Percentiles rank a stretch among this genome's conserved stretches.
Evolutionary conservation across 2,329 filamentous ascomycete species (phyloP).

Genomic region (Ophiostoma tasmaniense): DNA sequence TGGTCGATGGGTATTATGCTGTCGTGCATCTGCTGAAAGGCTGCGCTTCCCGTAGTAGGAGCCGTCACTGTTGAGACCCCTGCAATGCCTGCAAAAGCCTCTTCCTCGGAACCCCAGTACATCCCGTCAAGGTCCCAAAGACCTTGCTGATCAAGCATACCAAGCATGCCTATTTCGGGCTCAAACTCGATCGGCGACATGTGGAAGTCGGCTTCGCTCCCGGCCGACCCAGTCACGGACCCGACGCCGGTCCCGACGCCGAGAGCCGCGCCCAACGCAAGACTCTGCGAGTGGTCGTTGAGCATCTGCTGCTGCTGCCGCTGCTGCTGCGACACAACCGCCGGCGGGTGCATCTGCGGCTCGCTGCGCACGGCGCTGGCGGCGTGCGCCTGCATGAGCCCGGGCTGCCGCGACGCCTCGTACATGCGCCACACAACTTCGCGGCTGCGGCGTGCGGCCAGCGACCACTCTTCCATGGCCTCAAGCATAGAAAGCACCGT

Average conservation of each 20-base stretch:
- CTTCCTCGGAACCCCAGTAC: slow-evolving; percentile 40
- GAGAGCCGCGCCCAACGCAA: slow-evolving; percentile 5
- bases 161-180: slow-evolving; percentile 39
- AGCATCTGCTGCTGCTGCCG: slow-evolving; percentile 24
- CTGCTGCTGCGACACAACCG: slow-evolving; percentile 18
- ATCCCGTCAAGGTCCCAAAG: slow-evolving; percentile 50
- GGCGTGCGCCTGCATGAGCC: slow-evolving; percentile 21
- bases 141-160: slow-evolving; percentile 44
- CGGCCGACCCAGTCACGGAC: neutral
- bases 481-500: slow-evolving; percentile 53
- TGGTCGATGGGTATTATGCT: neutral
- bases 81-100: slow-evolving; percentile 1
- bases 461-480: slow-evolving; percentile 56
- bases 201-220: neutral
- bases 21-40: neutral
- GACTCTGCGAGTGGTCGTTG: slow-evolving; percentile 30
- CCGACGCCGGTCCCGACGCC: neutral
- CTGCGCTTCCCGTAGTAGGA: neutral
- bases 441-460: slow-evolving; percentile 52
- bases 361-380: slow-evolving; percentile 15
- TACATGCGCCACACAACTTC: slow-evolving; percentile 58
- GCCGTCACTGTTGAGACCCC: neutral
- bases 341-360: slow-evolving; percentile 11
- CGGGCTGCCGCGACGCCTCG: slow-evolving; percentile 42
- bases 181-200: slow-evolving; percentile 37